Evolutionary conservation across 2,329 filamentous ascomycete species (phyloP).

Genomic region (Stachybotrys elegans): DNA sequence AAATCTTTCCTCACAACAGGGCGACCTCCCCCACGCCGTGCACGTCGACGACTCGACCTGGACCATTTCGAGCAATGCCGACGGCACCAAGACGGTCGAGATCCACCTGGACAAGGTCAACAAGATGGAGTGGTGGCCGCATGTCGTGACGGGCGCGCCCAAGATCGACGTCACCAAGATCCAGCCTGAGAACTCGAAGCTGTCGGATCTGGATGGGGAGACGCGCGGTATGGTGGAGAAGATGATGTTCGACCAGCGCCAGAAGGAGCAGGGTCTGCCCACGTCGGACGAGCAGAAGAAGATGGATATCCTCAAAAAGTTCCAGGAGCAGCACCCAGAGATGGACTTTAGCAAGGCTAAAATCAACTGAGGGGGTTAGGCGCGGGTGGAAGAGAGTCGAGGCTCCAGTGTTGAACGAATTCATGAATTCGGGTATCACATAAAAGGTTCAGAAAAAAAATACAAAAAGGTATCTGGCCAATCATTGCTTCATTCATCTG

Average conservation of each 20-base stretch:
- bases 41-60: slow-evolving; percentile 85
- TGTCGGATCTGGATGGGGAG: slow-evolving; percentile 90
- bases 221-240: slow-evolving; percentile 98
- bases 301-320: slow-evolving; percentile 85
- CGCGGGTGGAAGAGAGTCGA: no score
- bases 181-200: slow-evolving; percentile 83
- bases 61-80: slow-evolving; percentile 70
- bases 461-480: slow-evolving; percentile 6
- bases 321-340: slow-evolving; percentile 73
- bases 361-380: no score
- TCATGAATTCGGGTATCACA: no score
- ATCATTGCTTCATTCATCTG: slow-evolving; percentile 20
- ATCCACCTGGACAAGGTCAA: slow-evolving; percentile 93
- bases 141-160: slow-evolving; percentile 81
- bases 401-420: no score
- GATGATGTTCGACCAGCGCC: slow-evolving; percentile 99
- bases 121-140: slow-evolving; percentile 98
- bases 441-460: slow-evolving; percentile 4
- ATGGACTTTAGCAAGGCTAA: slow-evolving; percentile 70
- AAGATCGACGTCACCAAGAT: slow-evolving; percentile 96
- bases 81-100: slow-evolving; percentile 65
- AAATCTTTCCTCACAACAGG: slow-evolving; percentile 46
- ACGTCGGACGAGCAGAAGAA: slow-evolving; percentile 96
- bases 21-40: slow-evolving; percentile 76
- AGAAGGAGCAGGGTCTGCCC: slow-evolving; percentile 88